A percentile compares a stretch with the other conserved stretches of the same genome.
Evolutionary conservation across 106 monocot species (phyloP).

Genomic region (Vanilla planifolia): DNA sequence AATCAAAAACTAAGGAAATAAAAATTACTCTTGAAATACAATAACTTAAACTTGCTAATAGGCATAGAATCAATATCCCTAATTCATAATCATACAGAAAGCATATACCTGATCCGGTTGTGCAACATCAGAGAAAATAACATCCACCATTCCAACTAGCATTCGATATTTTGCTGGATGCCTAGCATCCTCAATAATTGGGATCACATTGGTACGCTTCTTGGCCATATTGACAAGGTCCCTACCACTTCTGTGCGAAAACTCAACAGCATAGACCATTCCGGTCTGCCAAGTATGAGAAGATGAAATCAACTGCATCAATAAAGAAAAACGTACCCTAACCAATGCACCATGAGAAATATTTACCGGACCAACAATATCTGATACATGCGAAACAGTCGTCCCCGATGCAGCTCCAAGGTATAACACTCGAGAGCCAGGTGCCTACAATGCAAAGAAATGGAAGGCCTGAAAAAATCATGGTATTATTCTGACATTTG

Average conservation of each 20-base stretch:
- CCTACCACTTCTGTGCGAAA: conserved; percentile 92
- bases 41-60: not conserved
- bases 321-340: not conserved
- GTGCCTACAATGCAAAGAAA: conserved; percentile 24
- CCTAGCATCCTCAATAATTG: conserved; percentile 97
- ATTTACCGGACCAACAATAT: conserved; percentile 96
- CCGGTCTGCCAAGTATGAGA: conserved; percentile 45
- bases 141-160: conserved; percentile 98
- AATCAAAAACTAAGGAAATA: not conserved
- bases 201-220: conserved; percentile 91
- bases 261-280: conserved; percentile 93
- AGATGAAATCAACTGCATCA: not conserved
- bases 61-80: too few relatives aligned
- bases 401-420: conserved; percentile 97
- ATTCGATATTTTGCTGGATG: conserved; percentile 94
- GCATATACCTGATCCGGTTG: conserved; percentile 88
- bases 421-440: conserved; percentile 76
- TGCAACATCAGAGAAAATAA: conserved; percentile 98
- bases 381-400: conserved; percentile 95
- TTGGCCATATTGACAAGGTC: conserved; percentile 98
- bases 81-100: not conserved
- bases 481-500: too few relatives aligned
- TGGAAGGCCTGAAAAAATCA: too few relatives aligned
- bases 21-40: not conserved
- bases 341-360: not conserved